Base-by-base conservation (phyloP, 306 rosid genomes). In the Echinosophora koreensis region DNA sequence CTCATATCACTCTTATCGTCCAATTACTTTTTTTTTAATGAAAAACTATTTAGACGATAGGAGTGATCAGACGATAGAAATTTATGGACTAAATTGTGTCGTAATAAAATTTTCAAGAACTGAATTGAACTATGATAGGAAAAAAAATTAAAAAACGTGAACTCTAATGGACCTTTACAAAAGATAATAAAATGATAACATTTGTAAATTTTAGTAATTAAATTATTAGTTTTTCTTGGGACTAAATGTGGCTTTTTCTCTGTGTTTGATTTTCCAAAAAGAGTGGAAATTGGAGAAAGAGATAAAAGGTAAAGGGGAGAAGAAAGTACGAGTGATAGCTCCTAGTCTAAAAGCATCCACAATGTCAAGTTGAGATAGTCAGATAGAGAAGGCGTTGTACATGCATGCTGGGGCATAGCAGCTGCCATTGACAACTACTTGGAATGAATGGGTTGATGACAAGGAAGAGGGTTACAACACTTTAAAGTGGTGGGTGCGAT, bases 391-490 rank as follows among this genome's bases (percentile, higher is more conserved):
- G 79, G 69, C 78, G 78, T 63, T 14, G 13, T 18, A n/a, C 5
- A 22, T 63, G 37, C 5, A 22, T 63, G 37, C 41, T 63, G 41
- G 75, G 74, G 38, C n/a, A 34, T 58, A 57, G 68, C 18, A 73
- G 74, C 58, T 73, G 71, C 62, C 56, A 15, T 2, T 52, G 86
- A 78, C 34, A 83, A 74, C 77, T 65, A 80, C 64, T 65, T 6
- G 15, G 73, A 62, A 59, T 51, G 73, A 62, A 59, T 51, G 22
- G 32, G 74, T 27, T 35, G 52, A 63, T 51, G 60, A 41, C 49
- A 17, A 46, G 63, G 39, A 3, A 2, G 77, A 34, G 69, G 84
- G 84, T 46, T 79, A 81, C 84, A 69, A 74, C 81, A 50, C 71
- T 75, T 28, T 22, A 22, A 81, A 79, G 49, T 56, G 60, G 71